A percentile compares a stretch with the other conserved stretches of the same genome.
Conservation (phyloP, 1,139 yeast species). For the Cylindricascospora bacillispora region DNA sequence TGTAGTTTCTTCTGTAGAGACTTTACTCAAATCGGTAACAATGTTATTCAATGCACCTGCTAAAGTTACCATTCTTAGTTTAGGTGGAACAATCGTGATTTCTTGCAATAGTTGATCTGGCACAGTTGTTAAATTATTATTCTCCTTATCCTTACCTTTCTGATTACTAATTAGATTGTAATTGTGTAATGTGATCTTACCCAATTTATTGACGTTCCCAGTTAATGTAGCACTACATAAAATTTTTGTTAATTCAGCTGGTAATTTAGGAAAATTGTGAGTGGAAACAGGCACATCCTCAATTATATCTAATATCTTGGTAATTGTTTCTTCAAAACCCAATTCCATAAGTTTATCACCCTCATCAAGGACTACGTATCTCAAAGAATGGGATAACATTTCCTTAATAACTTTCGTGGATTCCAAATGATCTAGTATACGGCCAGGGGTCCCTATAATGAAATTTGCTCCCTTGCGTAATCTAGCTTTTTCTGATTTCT, state of each 20-base stretch:
- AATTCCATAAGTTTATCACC: constrained; percentile 91
- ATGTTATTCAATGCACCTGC: constrained; percentile 50
- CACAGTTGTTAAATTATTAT: constrained; percentile 32
- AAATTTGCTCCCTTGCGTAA: constrained; percentile 81
- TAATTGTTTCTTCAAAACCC: constrained; percentile 88
- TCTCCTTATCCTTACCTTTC: constrained; percentile 27
- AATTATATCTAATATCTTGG: constrained; percentile 54
- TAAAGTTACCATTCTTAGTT: constrained; percentile 70
- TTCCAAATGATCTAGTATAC: constrained; percentile 84
- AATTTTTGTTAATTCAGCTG: constrained; percentile 58
- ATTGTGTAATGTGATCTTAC: constrained; percentile 56
- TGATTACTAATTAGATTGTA: constrained; percentile 51
- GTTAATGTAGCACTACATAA: constrained; percentile 93
- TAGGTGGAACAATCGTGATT: constrained; percentile 77
- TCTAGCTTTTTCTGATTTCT: constrained; percentile 84
- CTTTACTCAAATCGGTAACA: too few species aligned
- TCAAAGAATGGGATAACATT: constrained; percentile 54
- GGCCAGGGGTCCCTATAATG: constrained; percentile 85
- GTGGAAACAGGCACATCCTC: constrained; percentile 35
- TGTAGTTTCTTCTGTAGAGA: constrained; percentile 14
- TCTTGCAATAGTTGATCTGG: constrained; percentile 86
- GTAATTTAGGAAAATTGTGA: constrained; percentile 42
- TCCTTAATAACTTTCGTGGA: constrained; percentile 65
- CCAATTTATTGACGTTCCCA: constrained; percentile 65
- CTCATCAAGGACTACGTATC: constrained; percentile 85